Base-by-base conservation (phyloP, 1,139 yeast genomes). In the Kodamaea anthophila region DNA sequence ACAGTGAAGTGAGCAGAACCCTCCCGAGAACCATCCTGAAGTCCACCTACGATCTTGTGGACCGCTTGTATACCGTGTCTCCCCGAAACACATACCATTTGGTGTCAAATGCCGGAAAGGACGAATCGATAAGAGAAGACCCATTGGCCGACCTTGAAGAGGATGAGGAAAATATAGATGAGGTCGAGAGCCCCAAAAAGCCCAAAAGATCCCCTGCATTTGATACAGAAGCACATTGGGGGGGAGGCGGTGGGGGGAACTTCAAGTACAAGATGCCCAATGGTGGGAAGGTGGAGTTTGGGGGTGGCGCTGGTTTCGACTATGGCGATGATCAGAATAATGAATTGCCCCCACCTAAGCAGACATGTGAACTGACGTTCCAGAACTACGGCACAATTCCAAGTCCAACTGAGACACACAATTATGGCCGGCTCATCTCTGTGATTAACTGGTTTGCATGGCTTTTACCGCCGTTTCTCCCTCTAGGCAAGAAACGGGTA, bases 31-130 rank as follows among this genome's bases (percentile, higher is more conserved):
- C 6, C 6, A 16, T 16, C 9, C 9, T 9, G 8, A 16, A 6
- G 9, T 48, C 60, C 5, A 49, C 56, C 31, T 49, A 49, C 29
- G 47, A 51, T 15, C 39, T 60, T 31, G 55, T 62, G 15, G 68
- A 62, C 31, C 56, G 51, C 32, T 41, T 62, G 23, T 63, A 61
- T 35, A 57, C 69, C 0, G 62, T 64, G 2, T 60, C 68, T 2
- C 71, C 71, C 0, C 59, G 49, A 31, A 60, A 61, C 32, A 62
- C 70, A 0, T 56, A 49, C 35, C 62, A 62, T 41, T 44, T 61
- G 26, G 49, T 57, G 26, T 43, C 52, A 11, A 60, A 57, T 12
- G 50, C 57, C 4, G 63, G 62, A n/a, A 42, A 49, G 29, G 15
- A 31, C 11, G 41, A 39, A 24, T 36, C 35, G 32, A 29, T 36